Evolutionary conservation across 148 eudicot species (phyloP).

Genomic region (Euryodendron excelsum): DNA sequence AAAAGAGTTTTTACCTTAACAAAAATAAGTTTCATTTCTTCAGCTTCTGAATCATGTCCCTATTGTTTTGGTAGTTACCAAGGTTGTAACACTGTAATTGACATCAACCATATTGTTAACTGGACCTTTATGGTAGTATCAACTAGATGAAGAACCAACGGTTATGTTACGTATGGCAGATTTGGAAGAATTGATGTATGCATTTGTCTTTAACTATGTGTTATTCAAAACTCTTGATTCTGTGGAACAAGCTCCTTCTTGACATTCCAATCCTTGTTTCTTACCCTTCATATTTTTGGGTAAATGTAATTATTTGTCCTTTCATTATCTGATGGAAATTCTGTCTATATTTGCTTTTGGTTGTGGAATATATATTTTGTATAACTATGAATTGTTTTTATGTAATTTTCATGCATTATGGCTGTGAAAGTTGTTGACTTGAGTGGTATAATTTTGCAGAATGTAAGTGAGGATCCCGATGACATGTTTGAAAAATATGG

Average conservation of each 20-base stretch:
- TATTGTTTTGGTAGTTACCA: too few relatives aligned
- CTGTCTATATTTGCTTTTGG: not conserved
- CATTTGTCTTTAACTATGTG: not conserved
- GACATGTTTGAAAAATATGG: conserved; percentile 90
- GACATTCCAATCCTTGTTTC: not conserved
- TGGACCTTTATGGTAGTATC: not conserved
- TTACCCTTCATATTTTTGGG: not conserved
- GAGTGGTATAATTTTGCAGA: conserved; percentile 50
- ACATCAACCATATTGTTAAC: not conserved
- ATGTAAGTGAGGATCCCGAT: conserved; percentile 82
- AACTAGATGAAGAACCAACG: not conserved
- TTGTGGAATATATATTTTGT: not conserved
- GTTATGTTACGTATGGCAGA: too few relatives aligned
- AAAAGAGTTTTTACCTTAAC: too few relatives aligned
- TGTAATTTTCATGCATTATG: too few relatives aligned
- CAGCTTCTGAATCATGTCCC: too few relatives aligned
- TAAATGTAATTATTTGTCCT: too few relatives aligned
- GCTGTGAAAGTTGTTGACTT: too few relatives aligned
- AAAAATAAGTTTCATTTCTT: too few relatives aligned
- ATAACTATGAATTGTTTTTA: too few relatives aligned
- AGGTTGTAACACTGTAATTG: too few relatives aligned
- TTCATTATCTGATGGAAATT: not conserved
- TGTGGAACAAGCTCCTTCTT: conserved; percentile 1
- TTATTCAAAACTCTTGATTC: not conserved
- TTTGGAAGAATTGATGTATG: too few relatives aligned